Percentiles rank a stretch among this genome's conserved stretches.
Conservation (phyloP, 768 basidiomycete genomes). For the Kondoa subrosea region DNA sequence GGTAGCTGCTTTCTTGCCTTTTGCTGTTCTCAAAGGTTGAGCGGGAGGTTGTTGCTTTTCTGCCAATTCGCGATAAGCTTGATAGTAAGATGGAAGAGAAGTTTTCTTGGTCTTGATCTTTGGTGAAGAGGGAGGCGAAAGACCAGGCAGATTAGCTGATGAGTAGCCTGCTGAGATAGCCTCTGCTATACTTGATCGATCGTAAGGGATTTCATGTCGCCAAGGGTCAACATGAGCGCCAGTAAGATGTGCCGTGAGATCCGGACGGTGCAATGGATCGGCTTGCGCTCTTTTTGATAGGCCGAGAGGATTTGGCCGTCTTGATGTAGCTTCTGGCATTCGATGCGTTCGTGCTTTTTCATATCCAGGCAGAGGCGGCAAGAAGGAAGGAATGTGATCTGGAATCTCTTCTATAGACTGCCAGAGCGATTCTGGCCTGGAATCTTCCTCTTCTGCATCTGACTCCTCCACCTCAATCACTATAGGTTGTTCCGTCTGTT, state of each 20-base stretch:
- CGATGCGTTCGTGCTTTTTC: background rate
- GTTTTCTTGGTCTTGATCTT: background rate
- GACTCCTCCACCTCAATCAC: background rate
- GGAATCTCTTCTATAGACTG: background rate
- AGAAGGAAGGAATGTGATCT: background rate
- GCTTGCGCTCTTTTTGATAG: background rate
- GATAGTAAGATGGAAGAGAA: slow-evolving; percentile 1
- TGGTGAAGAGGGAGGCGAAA: background rate
- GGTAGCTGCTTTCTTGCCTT: background rate
- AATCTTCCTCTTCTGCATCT: background rate
- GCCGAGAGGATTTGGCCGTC: background rate
- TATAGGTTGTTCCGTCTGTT: background rate
- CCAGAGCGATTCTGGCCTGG: background rate
- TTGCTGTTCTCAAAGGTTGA: background rate
- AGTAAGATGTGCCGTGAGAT: background rate
- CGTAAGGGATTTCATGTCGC: background rate
- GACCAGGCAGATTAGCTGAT: background rate
- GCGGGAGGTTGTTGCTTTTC: background rate
- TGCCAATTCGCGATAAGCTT: slow-evolving; percentile 1
- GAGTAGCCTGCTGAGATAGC: background rate
- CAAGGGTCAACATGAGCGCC: slow-evolving; percentile 5
- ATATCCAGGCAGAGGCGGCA: slow-evolving; percentile 7
- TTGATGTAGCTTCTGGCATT: background rate
- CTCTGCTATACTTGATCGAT: background rate
- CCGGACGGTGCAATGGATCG: background rate